phyloP scores from a whole-genome alignment of 257 asterid genomes.

The Marsdenia floribunda region DNA sequence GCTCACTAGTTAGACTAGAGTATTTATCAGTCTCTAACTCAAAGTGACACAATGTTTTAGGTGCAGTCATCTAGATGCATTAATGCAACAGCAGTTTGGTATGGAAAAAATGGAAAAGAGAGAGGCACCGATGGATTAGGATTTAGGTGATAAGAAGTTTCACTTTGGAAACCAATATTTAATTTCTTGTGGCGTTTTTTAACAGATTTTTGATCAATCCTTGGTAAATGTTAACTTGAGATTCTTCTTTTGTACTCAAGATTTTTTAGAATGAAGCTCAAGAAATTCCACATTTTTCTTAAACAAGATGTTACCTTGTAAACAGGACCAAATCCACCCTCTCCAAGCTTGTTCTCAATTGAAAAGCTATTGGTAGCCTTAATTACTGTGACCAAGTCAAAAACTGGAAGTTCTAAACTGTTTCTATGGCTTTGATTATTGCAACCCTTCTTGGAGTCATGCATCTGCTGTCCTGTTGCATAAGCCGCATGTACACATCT shows the following conservation, averaged over 20 bases:
- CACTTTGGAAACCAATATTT: not conserved
- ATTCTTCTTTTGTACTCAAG: not conserved
- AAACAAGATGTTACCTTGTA: not conserved
- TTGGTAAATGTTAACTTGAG: not conserved
- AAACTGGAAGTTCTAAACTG: slow-evolving; percentile 17
- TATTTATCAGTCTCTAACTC: not conserved
- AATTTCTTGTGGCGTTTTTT: not conserved
- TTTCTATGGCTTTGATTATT: not conserved
- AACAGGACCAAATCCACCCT: slow-evolving; percentile 40
- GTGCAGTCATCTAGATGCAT: not conserved
- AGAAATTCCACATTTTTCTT: not conserved
- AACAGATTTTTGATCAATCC: not conserved
- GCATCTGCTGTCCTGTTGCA: not conserved
- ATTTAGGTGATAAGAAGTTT: not conserved
- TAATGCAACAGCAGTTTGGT: not conserved
- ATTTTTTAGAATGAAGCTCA: not conserved
- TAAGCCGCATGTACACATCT: not conserved
- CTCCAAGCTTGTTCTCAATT: slow-evolving; percentile 31
- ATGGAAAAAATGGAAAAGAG: not conserved
- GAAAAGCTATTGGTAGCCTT: slow-evolving; percentile 34
- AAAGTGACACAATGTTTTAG: not conserved
- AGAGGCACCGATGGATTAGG: not conserved
- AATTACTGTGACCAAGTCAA: slow-evolving; percentile 17
- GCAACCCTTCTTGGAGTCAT: not conserved
- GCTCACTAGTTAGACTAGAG: not conserved